A percentile compares a stretch with the other conserved stretches of the same genome.
phyloP scores from a whole-genome alignment of 164 flowering plant genomes.

The Dillenia suffruticosa region DNA sequence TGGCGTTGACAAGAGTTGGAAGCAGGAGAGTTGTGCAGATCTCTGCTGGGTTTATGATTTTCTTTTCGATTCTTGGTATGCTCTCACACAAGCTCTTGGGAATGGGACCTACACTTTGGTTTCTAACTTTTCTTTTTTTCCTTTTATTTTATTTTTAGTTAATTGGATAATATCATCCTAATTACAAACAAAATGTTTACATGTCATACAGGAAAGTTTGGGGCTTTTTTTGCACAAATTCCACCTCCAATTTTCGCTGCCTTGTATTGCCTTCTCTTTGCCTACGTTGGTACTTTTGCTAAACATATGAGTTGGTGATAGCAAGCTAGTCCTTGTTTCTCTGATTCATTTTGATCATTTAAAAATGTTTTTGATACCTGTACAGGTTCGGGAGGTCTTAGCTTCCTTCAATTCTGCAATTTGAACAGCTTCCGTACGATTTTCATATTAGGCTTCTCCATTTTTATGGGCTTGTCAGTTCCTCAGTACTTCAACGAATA shows the following conservation, averaged over 20 bases:
- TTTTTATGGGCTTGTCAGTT: conserved; percentile 86
- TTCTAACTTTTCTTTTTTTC: too few species aligned
- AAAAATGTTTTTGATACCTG: neutral
- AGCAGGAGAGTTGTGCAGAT: conserved; percentile 98
- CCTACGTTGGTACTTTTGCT: conserved; percentile 75
- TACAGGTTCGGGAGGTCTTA: conserved; percentile 80
- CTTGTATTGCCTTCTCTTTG: conserved; percentile 89
- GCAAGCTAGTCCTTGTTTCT: neutral
- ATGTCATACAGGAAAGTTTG: conserved; percentile 74
- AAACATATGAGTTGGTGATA: neutral
- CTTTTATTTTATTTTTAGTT: neutral
- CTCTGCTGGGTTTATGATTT: conserved; percentile 96
- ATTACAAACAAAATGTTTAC: neutral
- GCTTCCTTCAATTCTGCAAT: conserved; percentile 95
- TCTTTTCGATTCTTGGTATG: conserved; percentile 93
- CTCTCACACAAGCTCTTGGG: neutral
- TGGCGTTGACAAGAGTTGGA: conserved; percentile 89
- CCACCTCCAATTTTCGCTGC: conserved; percentile 90
- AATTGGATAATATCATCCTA: neutral
- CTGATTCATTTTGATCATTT: neutral
- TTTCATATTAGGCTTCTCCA: conserved; percentile 84
- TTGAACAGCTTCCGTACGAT: conserved; percentile 92
- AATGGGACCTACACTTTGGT: too few species aligned
- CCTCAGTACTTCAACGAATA: conserved; percentile 96
- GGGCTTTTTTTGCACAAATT: conserved; percentile 94